A percentile compares a stretch with the other conserved stretches of the same genome.
Evolutionary conservation across 2,329 filamentous ascomycete genomes (phyloP).

Genomic region (Botrytis squamosa): DNA sequence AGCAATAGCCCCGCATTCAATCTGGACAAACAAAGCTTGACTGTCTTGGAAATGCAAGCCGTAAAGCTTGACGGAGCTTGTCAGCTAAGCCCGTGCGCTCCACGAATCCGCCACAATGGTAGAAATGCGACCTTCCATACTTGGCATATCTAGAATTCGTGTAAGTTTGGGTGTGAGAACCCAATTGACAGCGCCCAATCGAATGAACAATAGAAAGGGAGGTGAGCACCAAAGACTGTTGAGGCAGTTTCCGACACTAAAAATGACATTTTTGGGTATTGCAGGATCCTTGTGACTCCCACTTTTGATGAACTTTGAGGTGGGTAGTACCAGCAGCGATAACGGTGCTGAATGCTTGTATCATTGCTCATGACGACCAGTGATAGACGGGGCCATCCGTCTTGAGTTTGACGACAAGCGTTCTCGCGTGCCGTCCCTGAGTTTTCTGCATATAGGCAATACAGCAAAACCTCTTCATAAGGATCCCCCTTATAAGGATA

Average conservation of each 20-base stretch:
- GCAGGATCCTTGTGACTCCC: background rate
- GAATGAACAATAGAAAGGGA: background rate
- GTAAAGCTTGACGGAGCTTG: conserved; percentile 4
- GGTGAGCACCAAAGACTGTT: background rate
- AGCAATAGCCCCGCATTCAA: background rate
- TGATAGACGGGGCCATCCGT: background rate
- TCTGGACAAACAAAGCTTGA: conserved; percentile 14
- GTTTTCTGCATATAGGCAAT: background rate
- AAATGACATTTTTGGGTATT: background rate
- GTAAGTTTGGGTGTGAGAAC: background rate
- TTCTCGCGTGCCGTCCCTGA: background rate
- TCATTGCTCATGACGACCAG: background rate
- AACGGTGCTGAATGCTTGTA: background rate
- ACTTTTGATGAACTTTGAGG: background rate
- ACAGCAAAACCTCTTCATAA: too few species aligned
- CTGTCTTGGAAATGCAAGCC: background rate
- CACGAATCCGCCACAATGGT: conserved; percentile 2
- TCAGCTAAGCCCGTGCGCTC: background rate
- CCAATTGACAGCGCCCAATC: background rate
- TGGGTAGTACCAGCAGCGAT: background rate
- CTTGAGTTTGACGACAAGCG: background rate
- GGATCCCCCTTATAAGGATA: too few species aligned
- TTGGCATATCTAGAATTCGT: background rate
- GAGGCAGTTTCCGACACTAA: background rate
- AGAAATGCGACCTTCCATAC: background rate